Conservation (phyloP, 371 early-diverging fungal species). For the Sporodiniella umbellata region DNA sequence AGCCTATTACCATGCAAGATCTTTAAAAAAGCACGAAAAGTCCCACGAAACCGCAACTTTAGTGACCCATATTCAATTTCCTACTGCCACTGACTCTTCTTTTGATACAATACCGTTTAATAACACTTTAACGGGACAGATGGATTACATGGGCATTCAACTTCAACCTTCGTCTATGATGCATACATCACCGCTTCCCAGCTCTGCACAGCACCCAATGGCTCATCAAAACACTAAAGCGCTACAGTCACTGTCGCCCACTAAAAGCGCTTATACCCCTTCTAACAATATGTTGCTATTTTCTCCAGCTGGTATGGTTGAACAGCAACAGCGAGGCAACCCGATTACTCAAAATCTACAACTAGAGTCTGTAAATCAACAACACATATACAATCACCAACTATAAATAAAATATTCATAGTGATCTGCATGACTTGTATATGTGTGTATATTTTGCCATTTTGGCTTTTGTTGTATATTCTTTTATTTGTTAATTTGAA, state of each 20-base stretch:
- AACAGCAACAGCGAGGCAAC: slow-evolving; percentile 12
- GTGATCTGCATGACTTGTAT: too few species aligned
- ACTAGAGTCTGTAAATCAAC: slow-evolving; percentile 24
- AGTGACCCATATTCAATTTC: background rate
- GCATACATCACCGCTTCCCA: slow-evolving; percentile 13
- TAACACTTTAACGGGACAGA: slow-evolving; percentile 3
- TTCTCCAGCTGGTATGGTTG: slow-evolving; percentile 31
- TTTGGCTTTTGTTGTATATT: too few species aligned
- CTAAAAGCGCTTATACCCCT: slow-evolving; percentile 20
- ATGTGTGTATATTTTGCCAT: too few species aligned
- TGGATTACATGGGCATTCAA: slow-evolving; percentile 24
- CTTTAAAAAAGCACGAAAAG: slow-evolving; percentile 74
- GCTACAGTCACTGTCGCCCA: slow-evolving; percentile 1
- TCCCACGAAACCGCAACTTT: slow-evolving; percentile 39
- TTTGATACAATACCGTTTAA: background rate
- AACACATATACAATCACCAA: background rate
- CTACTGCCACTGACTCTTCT: background rate
- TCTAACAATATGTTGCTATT: slow-evolving; percentile 15
- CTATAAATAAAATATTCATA: too few species aligned
- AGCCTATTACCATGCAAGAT: slow-evolving; percentile 79
- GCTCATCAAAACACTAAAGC: slow-evolving; percentile 4
- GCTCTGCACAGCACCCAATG: slow-evolving; percentile 12
- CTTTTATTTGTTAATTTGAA: too few species aligned
- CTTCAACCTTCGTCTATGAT: slow-evolving; percentile 4
- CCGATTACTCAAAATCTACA: slow-evolving; percentile 3